Conservation (phyloP, 768 basidiomycete genomes). For the Phanerodontia chrysosporium region DNA sequence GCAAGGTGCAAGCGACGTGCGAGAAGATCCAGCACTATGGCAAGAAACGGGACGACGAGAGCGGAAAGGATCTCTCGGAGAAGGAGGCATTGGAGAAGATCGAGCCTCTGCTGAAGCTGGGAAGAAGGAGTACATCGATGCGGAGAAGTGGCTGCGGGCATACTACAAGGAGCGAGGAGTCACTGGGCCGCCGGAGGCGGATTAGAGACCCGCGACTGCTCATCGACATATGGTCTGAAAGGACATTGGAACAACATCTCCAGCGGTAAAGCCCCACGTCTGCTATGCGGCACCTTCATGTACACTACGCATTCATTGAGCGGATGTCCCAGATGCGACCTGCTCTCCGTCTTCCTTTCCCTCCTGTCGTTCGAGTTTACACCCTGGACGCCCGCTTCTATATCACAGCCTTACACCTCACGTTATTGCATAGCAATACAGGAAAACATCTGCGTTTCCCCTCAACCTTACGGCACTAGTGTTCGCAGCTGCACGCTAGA, state of each 20-base stretch:
- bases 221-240: not conserved
- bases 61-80: conserved; percentile 36
- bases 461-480: not conserved
- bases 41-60: conserved; percentile 55
- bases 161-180: conserved; percentile 35
- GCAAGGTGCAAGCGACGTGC: conserved; percentile 78
- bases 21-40: conserved; percentile 91
- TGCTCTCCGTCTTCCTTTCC: not conserved
- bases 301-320: not conserved
- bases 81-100: conserved; percentile 59
- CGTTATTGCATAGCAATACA: too few relatives aligned
- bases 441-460: too few relatives aligned
- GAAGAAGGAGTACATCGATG: conserved; percentile 63
- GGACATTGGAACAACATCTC: not conserved
- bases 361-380: not conserved
- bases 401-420: not conserved
- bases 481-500: not conserved
- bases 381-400: not conserved
- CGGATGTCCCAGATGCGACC: not conserved
- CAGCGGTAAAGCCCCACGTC: not conserved
- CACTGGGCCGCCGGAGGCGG: not conserved
- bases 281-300: not conserved
- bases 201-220: not conserved
- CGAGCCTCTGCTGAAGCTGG: conserved; percentile 47
- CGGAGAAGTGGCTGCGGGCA: conserved; percentile 62